These are phyloP conservation scores for Debaryomyces udenii DNA, from an alignment of 1,139 yeast genomes.

Conservation along the genomic window DNA sequence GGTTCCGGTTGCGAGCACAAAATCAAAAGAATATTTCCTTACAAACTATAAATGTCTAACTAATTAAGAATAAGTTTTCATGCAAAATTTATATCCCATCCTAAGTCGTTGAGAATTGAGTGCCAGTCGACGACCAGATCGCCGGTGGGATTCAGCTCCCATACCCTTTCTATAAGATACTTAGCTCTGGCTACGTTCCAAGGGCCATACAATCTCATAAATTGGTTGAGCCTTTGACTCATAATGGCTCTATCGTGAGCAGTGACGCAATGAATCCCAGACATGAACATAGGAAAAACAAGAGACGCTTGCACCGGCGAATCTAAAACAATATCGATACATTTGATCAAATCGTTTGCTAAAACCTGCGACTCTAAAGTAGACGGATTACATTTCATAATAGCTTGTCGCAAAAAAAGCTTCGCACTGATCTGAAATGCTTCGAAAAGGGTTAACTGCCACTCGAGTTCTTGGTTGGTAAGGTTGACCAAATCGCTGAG, in stretches of 20 bases:
- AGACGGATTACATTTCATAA: conserved; percentile 61
- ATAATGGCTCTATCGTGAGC: conserved; percentile 53
- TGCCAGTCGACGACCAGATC: conserved; percentile 62
- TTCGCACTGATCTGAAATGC: conserved; percentile 72
- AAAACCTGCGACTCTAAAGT: conserved; percentile 66
- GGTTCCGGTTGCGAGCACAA: conserved; percentile 6
- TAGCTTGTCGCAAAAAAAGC: conserved; percentile 67
- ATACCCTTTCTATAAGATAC: conserved; percentile 57
- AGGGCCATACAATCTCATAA: conserved; percentile 64
- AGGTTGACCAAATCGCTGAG: conserved; percentile 50
- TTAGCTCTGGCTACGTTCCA: conserved; percentile 67
- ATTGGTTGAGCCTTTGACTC: conserved; percentile 54
- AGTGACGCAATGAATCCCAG: conserved; percentile 68
- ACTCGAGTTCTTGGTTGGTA: conserved; percentile 57
- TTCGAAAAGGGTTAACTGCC: conserved; percentile 72
- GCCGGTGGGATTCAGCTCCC: conserved; percentile 44
- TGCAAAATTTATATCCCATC: conserved; percentile 83
- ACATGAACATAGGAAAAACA: conserved; percentile 76
- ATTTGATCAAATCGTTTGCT: conserved; percentile 54
- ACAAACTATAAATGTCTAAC: too few relatives aligned
- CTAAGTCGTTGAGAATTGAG: conserved; percentile 61
- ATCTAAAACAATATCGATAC: conserved; percentile 64
- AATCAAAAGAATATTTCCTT: too few relatives aligned
- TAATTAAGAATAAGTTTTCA: conserved; percentile 20
- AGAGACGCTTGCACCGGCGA: conserved; percentile 71